These are phyloP conservation scores for Erodium texanum DNA, from an alignment of 441 rosid species.

Conservation along the genomic window DNA sequence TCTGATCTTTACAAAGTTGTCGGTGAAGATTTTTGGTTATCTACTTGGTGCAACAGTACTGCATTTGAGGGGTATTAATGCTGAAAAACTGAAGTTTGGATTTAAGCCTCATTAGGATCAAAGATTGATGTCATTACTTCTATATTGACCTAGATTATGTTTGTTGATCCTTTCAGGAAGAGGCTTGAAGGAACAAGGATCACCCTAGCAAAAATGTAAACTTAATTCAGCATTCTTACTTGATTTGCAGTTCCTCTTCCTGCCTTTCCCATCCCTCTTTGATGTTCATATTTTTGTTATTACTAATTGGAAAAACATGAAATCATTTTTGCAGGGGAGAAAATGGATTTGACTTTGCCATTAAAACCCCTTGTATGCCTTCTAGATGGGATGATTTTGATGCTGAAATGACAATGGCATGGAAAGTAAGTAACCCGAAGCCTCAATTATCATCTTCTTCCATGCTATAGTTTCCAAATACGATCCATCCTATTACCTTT, in stretches of 20 bases:
- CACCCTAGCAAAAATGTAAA: constrained; percentile 60
- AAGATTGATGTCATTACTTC: constrained; percentile 1
- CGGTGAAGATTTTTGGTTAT: constrained; percentile 97
- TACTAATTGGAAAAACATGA: constrained; percentile 13
- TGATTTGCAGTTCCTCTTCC: constrained; percentile 11
- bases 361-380: constrained; percentile 94
- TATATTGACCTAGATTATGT: constrained; percentile 14
- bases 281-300: constrained; percentile 1
- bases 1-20: constrained; percentile 69
- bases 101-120: background rate
- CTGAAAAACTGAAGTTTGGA: constrained; percentile 12
- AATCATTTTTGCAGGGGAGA: constrained; percentile 45
- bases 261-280: constrained; percentile 4
- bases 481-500: background rate
- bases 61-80: constrained; percentile 66
- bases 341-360: constrained; percentile 73
- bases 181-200: constrained; percentile 95
- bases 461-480: background rate
- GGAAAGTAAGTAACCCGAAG: constrained; percentile 65
- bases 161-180: constrained; percentile 56
- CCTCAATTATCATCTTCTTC: constrained; percentile 4
- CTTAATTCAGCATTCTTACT: constrained; percentile 5
- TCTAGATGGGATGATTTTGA: constrained; percentile 91
- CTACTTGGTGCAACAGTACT: constrained; percentile 88
- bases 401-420: constrained; percentile 77